A percentile compares a stretch with the other conserved stretches of the same genome.
These are phyloP conservation scores for Cordia subcordata DNA, from an alignment of 257 asterid species.

Conservation along the genomic window DNA sequence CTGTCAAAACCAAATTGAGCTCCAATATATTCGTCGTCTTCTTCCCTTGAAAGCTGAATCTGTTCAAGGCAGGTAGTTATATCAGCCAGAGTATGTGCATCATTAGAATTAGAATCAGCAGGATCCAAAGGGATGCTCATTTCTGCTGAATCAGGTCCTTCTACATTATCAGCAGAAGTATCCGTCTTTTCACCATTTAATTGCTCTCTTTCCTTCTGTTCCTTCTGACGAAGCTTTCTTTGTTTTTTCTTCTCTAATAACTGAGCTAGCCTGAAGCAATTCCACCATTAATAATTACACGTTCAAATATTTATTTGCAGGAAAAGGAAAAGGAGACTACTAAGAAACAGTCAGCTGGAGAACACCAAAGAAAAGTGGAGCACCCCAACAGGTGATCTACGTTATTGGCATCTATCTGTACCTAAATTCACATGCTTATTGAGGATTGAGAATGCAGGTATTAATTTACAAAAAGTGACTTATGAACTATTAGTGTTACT, in stretches of 20 bases:
- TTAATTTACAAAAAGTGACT: too few relatives aligned
- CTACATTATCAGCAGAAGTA: constrained; percentile 32
- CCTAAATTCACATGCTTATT: too few relatives aligned
- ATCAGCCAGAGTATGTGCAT: constrained; percentile 28
- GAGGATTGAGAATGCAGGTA: too few relatives aligned
- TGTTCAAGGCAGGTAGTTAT: constrained; percentile 28
- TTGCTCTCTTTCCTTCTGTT: constrained; percentile 63
- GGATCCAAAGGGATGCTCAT: constrained; percentile 39
- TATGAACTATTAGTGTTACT: too few relatives aligned
- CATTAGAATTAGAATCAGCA: constrained; percentile 31
- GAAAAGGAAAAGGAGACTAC: background rate
- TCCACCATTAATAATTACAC: background rate
- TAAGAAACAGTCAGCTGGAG: too few relatives aligned
- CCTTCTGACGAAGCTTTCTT: constrained; percentile 82
- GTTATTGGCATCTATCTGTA: too few relatives aligned
- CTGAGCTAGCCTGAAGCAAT: constrained; percentile 50
- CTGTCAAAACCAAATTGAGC: constrained; percentile 28
- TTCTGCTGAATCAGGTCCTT: constrained; percentile 39
- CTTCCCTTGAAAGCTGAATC: constrained; percentile 35
- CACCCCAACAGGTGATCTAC: too few relatives aligned
- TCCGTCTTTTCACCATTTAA: constrained; percentile 24
- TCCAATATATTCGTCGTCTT: constrained; percentile 35
- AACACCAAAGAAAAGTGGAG: too few relatives aligned
- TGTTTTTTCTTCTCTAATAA: constrained; percentile 67
- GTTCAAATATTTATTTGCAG: background rate